These are phyloP conservation scores for Trichoderma atroviride DNA, from an alignment of 2,329 filamentous ascomycete genomes.

Conservation along the genomic window DNA sequence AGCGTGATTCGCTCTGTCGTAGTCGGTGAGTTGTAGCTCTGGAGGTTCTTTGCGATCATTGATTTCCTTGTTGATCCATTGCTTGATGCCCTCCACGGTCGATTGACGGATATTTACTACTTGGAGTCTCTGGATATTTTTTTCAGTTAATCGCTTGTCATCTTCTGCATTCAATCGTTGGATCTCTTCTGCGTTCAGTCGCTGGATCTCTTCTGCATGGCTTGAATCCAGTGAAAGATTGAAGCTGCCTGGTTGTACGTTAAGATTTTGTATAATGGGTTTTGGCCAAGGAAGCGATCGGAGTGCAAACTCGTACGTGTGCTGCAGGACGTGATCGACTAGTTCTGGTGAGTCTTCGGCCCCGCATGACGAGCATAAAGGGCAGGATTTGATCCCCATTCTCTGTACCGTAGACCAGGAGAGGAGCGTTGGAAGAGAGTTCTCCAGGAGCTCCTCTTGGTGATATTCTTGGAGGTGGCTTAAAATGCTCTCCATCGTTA, in stretches of 20 bases:
- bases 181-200: too few species aligned
- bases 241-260: neutral
- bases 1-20: neutral
- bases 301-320: slow-evolving; percentile 23
- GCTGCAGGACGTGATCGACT: slow-evolving; percentile 15
- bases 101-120: too few species aligned
- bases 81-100: neutral
- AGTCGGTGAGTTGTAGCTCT: neutral
- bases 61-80: neutral
- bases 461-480: neutral
- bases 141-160: too few species aligned
- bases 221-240: neutral
- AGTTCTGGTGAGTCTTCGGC: slow-evolving; percentile 15
- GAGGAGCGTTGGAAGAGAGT: neutral
- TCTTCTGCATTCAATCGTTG: too few species aligned
- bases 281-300: slow-evolving; percentile 20
- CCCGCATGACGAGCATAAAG: neutral
- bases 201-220: neutral
- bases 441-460: neutral
- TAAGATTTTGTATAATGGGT: neutral
- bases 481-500: neutral
- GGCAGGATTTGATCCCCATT: slow-evolving; percentile 11
- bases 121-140: too few species aligned
- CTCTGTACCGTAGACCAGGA: neutral
- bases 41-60: neutral